Evolutionary conservation across 2,329 filamentous ascomycete species (phyloP), one percentile per base, ranked within the genome.

Genomic region (Corniculantispora saksenae): DNA sequence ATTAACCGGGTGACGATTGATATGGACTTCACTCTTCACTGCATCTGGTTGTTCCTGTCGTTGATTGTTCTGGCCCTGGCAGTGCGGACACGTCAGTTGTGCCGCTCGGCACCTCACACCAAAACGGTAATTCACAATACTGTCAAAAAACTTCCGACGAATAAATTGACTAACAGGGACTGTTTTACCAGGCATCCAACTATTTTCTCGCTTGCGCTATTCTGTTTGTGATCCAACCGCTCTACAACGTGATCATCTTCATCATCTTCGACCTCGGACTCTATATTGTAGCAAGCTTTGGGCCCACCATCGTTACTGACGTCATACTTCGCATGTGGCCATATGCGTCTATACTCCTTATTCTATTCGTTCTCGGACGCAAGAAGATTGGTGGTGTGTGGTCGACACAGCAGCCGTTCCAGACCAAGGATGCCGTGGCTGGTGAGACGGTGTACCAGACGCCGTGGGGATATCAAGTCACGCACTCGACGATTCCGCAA

Each of bases 331-430:
- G 57, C 32, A 29, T 25, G 17, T 65, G 63, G 63, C 40, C 57
- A 15, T 57, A 61, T 10, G 57, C 27, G 2, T 3, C 27, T 25
- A 55, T 65, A 9, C 57, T 65, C 1, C 3, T 60, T 21, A 17
- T 40, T 17, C 19, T 65, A 6, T 56, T 65, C 10, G 51, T 55
- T 12, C 63, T 65, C 32, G 57, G 63, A 15, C 59, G 57, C 27
- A 61, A 51, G 15, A 65, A 65, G 63, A 35, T 65, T 23, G 63
- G 63, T 25, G 63, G 63, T 29, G 63, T 65, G 29, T 65, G 57
- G 57, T 65, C 63, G 40, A 57, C 40, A 17, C 48, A 61, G 57
- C 63, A 65, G 50, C n/a, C 63, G 8, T 65, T 65, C 25, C 50
- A 35, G 63, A 65, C 63, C 10, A 61, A 61, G 29, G 48, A 50